Evolutionary conservation across 176 grass and related monocot genomes (phyloP).

Genomic region (Aegilops sharonensis): DNA sequence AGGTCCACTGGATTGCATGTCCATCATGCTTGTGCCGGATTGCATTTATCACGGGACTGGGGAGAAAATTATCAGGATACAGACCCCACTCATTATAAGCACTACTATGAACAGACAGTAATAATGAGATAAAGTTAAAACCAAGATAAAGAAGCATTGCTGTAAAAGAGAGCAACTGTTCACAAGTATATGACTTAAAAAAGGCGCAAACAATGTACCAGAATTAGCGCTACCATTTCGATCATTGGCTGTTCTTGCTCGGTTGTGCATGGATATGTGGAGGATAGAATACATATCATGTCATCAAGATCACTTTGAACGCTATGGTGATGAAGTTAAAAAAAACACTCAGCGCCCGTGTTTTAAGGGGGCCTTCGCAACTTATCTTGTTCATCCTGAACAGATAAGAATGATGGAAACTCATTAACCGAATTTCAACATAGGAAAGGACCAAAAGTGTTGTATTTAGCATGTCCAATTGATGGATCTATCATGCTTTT

Average conservation of each 20-base stretch:
- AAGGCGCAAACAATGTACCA: not conserved
- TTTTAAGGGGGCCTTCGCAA: not conserved
- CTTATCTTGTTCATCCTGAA: conserved; percentile 12
- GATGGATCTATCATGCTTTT: not conserved
- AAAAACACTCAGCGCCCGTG: not conserved
- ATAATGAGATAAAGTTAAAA: conserved; percentile 28
- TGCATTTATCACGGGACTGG: conserved; percentile 31
- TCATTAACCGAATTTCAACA: not conserved
- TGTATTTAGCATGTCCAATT: not conserved
- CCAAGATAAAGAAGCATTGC: not conserved
- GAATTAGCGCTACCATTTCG: conserved; percentile 17
- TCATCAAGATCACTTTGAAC: conserved; percentile 5
- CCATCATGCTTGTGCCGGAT: conserved; percentile 13
- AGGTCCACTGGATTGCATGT: conserved; percentile 16
- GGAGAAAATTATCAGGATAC: not conserved
- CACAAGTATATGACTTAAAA: not conserved
- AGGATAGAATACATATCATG: not conserved
- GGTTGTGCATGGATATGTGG: not conserved
- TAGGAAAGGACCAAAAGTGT: not conserved
- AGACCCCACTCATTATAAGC: not conserved
- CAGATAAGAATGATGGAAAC: conserved; percentile 8
- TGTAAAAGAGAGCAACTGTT: conserved; percentile 7
- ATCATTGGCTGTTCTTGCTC: not conserved
- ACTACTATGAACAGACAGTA: not conserved
- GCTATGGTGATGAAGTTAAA: conserved; percentile 13